Evolutionary conservation across 1,139 yeast species (phyloP), one percentile per base, ranked within the genome.

Genomic region (Candida buenavistaensis): DNA sequence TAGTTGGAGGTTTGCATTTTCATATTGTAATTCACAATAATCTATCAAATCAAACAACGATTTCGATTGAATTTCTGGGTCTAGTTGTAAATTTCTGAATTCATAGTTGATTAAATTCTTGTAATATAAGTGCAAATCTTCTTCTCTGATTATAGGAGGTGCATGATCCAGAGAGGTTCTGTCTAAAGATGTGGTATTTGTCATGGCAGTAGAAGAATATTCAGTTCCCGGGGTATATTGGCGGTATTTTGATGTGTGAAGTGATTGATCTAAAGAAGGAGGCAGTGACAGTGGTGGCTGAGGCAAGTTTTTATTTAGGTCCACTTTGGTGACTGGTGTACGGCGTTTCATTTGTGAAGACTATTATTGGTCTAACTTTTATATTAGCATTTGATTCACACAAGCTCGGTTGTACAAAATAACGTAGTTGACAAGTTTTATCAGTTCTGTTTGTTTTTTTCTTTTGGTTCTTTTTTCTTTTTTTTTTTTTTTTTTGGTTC

Each of bases 11-110:
- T 30, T 33, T 19, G 45, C 36, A 35, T 51, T 46, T 43, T 69
- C 76, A 40, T 64, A 69, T n/a, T 68, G 48, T 23, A 56, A 44
- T 37, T 64, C 71, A 47, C 75, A 69, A 43, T 60, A 51, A 44
- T 70, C 76, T 13, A 70, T 67, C 19, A 70, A 52, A 42, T 68
- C 75, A 46, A 70, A 68, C 22, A 68, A 56, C 14, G 71, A 62
- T 49, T 64, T 68, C 24, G 50, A 43, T 27, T 48, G 50, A 9
- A 69, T 41, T 10, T 46, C 48, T 2, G 47, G 36, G 41, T 69
- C 73, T 16, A 61, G 46, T 45, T 69, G 73, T 30, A 70, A 56
- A 23, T 40, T 48, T 13, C 70, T 54, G 41, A 68, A 68, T 49
- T 66, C 73, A 32, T 57, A 57, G 41, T 56, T 57, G 29, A 68